phyloP scores from a whole-genome alignment of 2,329 filamentous ascomycete species.

The Aspergillus japonicus region DNA sequence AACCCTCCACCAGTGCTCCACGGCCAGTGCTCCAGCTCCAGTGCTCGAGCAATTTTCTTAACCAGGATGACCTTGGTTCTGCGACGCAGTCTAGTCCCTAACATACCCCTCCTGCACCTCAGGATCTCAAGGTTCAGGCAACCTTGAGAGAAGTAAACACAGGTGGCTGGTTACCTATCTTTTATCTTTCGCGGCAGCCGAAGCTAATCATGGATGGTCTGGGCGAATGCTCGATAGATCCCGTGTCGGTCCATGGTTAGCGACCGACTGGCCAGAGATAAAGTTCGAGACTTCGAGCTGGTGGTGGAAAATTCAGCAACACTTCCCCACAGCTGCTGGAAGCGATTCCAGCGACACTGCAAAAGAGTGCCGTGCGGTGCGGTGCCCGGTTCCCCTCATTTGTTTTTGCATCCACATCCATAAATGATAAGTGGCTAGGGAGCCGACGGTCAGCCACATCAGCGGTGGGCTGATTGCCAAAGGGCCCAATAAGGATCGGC shows the following conservation, averaged over 20 bases:
- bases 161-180: background rate
- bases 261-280: background rate
- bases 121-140: background rate
- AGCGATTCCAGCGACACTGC: too few relatives aligned
- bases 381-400: background rate
- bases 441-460: constrained; percentile 2
- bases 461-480: constrained; percentile 8
- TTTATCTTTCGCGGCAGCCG: background rate
- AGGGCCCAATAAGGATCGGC: background rate
- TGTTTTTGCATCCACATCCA: background rate
- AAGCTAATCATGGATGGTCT: background rate
- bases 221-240: background rate
- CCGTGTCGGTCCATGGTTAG: background rate
- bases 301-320: constrained; percentile 10
- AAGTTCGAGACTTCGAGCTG: constrained; percentile 3
- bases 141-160: background rate
- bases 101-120: background rate
- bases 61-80: background rate
- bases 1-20: background rate
- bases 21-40: background rate
- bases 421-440: constrained; percentile 5
- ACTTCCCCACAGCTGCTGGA: constrained; percentile 4
- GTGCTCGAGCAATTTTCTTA: background rate
- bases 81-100: background rate
- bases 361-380: background rate